These are phyloP conservation scores for Yarrowia osloensis DNA, from an alignment of 805 yeast species.

Conservation along the genomic window DNA sequence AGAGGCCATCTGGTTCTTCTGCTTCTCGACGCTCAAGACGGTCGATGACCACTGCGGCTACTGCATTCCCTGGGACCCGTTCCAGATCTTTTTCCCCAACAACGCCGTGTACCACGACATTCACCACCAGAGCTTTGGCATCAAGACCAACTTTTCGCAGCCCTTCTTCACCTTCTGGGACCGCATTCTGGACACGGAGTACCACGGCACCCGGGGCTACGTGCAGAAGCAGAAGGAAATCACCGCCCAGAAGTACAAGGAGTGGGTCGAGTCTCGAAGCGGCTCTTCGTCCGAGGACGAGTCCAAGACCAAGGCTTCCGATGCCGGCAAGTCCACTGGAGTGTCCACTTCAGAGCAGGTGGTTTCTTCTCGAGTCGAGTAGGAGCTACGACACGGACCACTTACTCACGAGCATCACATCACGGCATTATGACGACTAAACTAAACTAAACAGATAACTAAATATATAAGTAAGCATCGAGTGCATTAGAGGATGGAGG, in stretches of 20 bases:
- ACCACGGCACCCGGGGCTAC: slow-evolving; percentile 65
- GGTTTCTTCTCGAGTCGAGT: not conserved
- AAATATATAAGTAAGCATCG: not conserved
- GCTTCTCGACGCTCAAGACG: slow-evolving; percentile 92
- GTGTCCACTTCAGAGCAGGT: not conserved
- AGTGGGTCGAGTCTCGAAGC: slow-evolving; percentile 28
- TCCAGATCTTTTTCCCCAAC: slow-evolving; percentile 90
- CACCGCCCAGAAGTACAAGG: slow-evolving; percentile 34
- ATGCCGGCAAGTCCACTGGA: not conserved
- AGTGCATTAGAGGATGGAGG: not conserved
- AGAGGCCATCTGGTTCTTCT: slow-evolving; percentile 71
- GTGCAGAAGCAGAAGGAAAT: slow-evolving; percentile 64
- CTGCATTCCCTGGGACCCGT: slow-evolving; percentile 84
- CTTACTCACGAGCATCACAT: not conserved
- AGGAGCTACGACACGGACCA: not conserved
- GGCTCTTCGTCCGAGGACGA: slow-evolving; percentile 11
- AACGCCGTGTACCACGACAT: slow-evolving; percentile 95
- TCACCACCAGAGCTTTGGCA: slow-evolving; percentile 95
- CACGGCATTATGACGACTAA: not conserved
- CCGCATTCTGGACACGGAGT: slow-evolving; percentile 66
- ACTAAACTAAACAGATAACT: not conserved
- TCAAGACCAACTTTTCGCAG: slow-evolving; percentile 89
- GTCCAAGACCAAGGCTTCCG: not conserved
- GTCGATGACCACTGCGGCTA: slow-evolving; percentile 99
- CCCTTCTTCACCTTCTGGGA: slow-evolving; percentile 98